These are phyloP conservation scores for Friedmanniomyces simplex DNA, from an alignment of 495 filamentous ascomycete genomes.

Conservation along the genomic window DNA sequence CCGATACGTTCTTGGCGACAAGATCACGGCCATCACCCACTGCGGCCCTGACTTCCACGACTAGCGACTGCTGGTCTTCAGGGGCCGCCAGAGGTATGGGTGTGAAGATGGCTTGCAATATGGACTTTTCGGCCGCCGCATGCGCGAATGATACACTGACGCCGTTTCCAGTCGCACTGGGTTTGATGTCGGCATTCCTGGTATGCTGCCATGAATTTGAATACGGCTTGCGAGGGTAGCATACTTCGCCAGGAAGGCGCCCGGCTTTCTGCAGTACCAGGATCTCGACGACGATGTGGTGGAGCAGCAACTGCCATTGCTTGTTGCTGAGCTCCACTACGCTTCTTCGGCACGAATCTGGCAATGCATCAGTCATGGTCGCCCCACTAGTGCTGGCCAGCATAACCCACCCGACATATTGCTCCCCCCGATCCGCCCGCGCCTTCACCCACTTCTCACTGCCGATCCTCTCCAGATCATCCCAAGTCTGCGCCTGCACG, in stretches of 20 bases:
- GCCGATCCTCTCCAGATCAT: constrained; percentile 49
- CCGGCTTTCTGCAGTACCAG: constrained; percentile 40
- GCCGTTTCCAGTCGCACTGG: not conserved
- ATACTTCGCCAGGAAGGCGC: constrained; percentile 23
- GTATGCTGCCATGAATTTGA: constrained; percentile 6
- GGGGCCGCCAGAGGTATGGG: not conserved
- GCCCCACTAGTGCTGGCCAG: not conserved
- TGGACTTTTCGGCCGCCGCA: not conserved
- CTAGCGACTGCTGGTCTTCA: constrained; percentile 1
- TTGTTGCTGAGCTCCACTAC: constrained; percentile 37
- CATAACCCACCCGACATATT: constrained; percentile 12
- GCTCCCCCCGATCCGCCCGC: constrained; percentile 31
- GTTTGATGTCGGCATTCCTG: constrained; percentile 5
- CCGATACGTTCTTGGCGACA: not conserved
- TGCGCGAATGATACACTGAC: not conserved
- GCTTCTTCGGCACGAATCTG: constrained; percentile 20
- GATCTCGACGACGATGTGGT: constrained; percentile 40
- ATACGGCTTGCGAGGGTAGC: constrained; percentile 4
- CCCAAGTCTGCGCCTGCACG: constrained; percentile 45
- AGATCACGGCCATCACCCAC: not conserved
- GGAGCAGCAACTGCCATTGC: constrained; percentile 35
- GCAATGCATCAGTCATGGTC: not conserved
- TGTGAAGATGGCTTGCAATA: not conserved
- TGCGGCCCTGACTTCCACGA: constrained; percentile 3
- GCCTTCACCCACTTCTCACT: constrained; percentile 40